phyloP scores from a whole-genome alignment of 805 yeast genomes.

The Grigorovia yakushimaensis region DNA sequence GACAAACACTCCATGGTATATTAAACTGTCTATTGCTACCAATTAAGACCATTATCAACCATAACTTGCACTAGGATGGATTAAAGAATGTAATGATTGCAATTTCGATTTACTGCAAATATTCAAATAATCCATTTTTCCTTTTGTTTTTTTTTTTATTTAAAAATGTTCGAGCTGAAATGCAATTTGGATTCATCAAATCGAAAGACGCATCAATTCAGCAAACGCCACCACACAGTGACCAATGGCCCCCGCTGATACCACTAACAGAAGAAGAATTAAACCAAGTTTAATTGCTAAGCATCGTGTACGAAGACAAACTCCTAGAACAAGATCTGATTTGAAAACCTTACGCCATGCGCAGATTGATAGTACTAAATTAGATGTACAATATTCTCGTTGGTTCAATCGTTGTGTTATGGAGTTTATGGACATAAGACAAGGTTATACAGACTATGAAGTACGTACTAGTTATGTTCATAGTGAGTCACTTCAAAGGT shows the following conservation, averaged over 20 bases:
- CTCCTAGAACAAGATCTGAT: neutral
- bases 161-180: neutral
- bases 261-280: neutral
- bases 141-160: neutral
- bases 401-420: slow-evolving; percentile 2
- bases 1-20: neutral
- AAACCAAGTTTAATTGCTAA: neutral
- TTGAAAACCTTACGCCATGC: neutral
- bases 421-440: neutral
- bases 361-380: neutral
- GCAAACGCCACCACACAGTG: neutral
- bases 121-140: neutral
- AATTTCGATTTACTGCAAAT: too few relatives aligned
- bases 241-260: neutral
- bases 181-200: too few relatives aligned
- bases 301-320: neutral
- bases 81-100: neutral
- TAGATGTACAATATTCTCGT: slow-evolving; percentile 2
- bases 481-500: neutral
- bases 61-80: neutral
- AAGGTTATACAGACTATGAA: neutral
- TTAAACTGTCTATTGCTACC: neutral
- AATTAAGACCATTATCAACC: neutral
- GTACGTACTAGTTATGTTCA: neutral
- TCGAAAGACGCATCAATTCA: too few relatives aligned